Percentiles rank a stretch among this genome's conserved stretches.
Conservation (phyloP, 169 alveolate genomes). For the Plasmodium fragile region DNA sequence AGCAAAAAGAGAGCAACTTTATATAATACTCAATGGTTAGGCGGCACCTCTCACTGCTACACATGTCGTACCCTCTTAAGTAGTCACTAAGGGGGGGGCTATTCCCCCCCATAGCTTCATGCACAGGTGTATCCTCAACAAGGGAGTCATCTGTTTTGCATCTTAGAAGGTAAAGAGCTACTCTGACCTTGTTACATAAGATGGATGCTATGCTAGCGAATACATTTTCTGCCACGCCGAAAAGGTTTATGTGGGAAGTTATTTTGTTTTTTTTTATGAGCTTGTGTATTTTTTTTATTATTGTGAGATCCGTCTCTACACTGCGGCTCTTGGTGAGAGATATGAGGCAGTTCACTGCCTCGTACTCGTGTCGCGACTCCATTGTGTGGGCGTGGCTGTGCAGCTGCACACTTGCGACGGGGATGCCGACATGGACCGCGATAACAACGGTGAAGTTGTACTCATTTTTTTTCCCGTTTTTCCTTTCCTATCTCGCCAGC, state of each 20-base stretch:
- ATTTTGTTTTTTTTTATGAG: constrained; percentile 17
- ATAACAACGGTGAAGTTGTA: not conserved
- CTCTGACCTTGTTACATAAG: constrained; percentile 28
- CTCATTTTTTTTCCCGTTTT: too few species aligned
- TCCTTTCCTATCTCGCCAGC: not conserved
- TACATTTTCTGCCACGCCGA: constrained; percentile 21
- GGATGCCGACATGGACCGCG: not conserved
- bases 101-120: not conserved
- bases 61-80: constrained; percentile 23
- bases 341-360: not conserved
- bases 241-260: not conserved
- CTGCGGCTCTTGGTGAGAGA: constrained; percentile 24
- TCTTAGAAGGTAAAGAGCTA: not conserved
- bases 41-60: constrained; percentile 12
- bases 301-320: constrained; percentile 7
- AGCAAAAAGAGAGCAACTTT: constrained; percentile 4
- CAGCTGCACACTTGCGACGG: not conserved
- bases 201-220: constrained; percentile 15
- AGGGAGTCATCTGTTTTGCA: not conserved
- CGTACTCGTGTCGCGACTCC: not conserved
- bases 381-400: not conserved
- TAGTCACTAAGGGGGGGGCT: not conserved
- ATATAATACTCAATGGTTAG: constrained; percentile 27
- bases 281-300: constrained; percentile 16
- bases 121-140: not conserved